Base-by-base conservation (phyloP, 2,329 filamentous ascomycete genomes). In the Zalaria sp. region DNA sequence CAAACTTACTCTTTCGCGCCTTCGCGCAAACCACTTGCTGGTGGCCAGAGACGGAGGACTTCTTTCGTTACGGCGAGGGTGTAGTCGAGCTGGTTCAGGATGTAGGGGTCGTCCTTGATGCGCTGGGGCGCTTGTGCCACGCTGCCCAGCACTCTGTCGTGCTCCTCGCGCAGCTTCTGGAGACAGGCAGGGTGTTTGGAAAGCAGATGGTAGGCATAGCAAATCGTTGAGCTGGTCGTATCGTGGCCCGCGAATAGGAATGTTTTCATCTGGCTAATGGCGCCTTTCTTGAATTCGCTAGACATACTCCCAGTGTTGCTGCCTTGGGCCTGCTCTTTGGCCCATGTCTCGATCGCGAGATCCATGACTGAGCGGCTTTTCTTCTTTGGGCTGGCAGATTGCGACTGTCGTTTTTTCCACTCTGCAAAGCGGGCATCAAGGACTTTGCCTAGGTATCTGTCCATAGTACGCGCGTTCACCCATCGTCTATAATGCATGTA, bases 21-120 rank as follows among this genome's bases (percentile, higher is more conserved):
- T 10, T 45, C 38, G 18, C 70, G 63, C 25, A 66, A 59, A 2
- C 63, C 64, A 18, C 62, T 64, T 0, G 57, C 71, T 1, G 72
- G 65, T 0, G 71, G 68, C 47, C 66, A 72, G 28, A 76, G 50
- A 4, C 73, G 63, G 2, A 77, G 58, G 1, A 64, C 62, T 54
- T 77, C 73, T 44, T 71, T 71, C 46, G 73, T 62, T 5, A 73
- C 62, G 26, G 70, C 71, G 4, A 56, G 57, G 3, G 71, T 72
- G 51, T 72, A 75, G 0, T 64, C 60, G 25, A 77, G 59, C 35
- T 64, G 57, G 52, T 70, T 72, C 38, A 77, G 59, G 3, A 69
- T 57, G 27, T 61, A 53, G 1, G 69, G 64, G 27, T 70, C 57
- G 2, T 59, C 47, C 28, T 57, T 53, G 18, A 77, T 58, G 27